Percentiles rank a stretch among this genome's conserved stretches.
Evolutionary conservation across 2,329 filamentous ascomycete genomes (phyloP).

Genomic region (Calonectria pteridis): DNA sequence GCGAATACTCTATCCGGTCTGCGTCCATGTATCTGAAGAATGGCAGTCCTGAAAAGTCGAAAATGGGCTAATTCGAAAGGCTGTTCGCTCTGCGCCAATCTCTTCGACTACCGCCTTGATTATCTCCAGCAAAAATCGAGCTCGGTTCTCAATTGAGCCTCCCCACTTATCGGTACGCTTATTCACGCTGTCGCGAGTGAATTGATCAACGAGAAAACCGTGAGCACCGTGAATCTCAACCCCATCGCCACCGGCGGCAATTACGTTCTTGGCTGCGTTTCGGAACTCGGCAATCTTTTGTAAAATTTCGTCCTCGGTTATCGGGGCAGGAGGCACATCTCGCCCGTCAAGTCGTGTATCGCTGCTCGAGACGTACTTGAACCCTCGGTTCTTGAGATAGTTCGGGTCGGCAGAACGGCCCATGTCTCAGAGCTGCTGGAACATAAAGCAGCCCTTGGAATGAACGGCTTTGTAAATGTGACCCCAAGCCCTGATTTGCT

Average conservation of each 20-base stretch:
- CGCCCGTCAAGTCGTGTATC: constrained; percentile 39
- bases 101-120: constrained; percentile 55
- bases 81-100: constrained; percentile 63
- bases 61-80: constrained; percentile 69
- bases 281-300: constrained; percentile 72
- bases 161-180: constrained; percentile 66
- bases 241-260: constrained; percentile 77
- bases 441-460: constrained; percentile 72
- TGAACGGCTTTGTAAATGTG: constrained; percentile 73
- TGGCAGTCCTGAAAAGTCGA: constrained; percentile 44
- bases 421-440: constrained; percentile 73
- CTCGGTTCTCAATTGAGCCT: constrained; percentile 65
- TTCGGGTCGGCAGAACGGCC: constrained; percentile 60
- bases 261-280: constrained; percentile 64
- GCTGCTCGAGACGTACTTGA: constrained; percentile 44
- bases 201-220: constrained; percentile 74
- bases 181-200: constrained; percentile 66
- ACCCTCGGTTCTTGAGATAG: constrained; percentile 39
- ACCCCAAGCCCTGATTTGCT: constrained; percentile 72
- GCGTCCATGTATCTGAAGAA: constrained; percentile 44
- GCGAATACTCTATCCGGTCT: constrained; percentile 42
- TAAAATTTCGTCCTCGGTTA: constrained; percentile 76
- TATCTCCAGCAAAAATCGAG: constrained; percentile 63
- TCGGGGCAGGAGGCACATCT: constrained; percentile 22
- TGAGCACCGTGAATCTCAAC: constrained; percentile 73